Evolutionary conservation across 495 filamentous ascomycete species (phyloP).

Genomic region (Penicillium roqueforti): DNA sequence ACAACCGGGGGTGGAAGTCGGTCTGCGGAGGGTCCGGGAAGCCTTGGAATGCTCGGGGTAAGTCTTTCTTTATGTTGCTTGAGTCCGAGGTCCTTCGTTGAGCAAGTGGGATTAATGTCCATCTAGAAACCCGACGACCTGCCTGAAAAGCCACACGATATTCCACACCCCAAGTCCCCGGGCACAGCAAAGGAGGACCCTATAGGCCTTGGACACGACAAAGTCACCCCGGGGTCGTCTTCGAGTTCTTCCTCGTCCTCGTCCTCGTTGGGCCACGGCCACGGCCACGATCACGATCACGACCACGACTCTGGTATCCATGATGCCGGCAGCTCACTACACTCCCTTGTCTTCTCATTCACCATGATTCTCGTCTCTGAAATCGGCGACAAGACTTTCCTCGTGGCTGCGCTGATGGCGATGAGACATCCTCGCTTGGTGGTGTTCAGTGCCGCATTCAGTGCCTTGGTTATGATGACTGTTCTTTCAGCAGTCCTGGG

Average conservation of each 20-base stretch:
- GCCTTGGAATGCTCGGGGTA: slow-evolving; percentile 66
- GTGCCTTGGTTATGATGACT: slow-evolving; percentile 88
- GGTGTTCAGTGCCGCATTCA: slow-evolving; percentile 92
- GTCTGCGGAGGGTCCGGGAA: slow-evolving; percentile 30
- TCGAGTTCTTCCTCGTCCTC: slow-evolving; percentile 16
- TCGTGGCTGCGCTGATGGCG: slow-evolving; percentile 96
- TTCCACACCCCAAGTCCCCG: slow-evolving; percentile 66
- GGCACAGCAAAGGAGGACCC: slow-evolving; percentile 60
- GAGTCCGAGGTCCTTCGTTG: slow-evolving; percentile 14
- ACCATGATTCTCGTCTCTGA: slow-evolving; percentile 98
- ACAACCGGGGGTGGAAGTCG: slow-evolving; percentile 9
- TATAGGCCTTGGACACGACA: slow-evolving; percentile 56
- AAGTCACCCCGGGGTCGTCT: slow-evolving; percentile 37
- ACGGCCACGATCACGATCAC: slow-evolving; percentile 35
- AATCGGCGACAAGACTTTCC: slow-evolving; percentile 96
- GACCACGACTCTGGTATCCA: slow-evolving; percentile 33
- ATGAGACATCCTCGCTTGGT: slow-evolving; percentile 94
- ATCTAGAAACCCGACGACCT: slow-evolving; percentile 76
- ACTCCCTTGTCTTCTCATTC: slow-evolving; percentile 87
- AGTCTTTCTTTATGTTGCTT: neutral
- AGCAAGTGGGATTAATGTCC: slow-evolving; percentile 5
- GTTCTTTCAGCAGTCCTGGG: slow-evolving; percentile 94
- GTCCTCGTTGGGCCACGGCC: neutral
- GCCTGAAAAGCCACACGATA: slow-evolving; percentile 75
- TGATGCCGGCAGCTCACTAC: slow-evolving; percentile 74